A percentile compares a stretch with the other conserved stretches of the same genome.
Conservation (phyloP, 768 basidiomycete species). For the Artomyces pyxidatus region DNA sequence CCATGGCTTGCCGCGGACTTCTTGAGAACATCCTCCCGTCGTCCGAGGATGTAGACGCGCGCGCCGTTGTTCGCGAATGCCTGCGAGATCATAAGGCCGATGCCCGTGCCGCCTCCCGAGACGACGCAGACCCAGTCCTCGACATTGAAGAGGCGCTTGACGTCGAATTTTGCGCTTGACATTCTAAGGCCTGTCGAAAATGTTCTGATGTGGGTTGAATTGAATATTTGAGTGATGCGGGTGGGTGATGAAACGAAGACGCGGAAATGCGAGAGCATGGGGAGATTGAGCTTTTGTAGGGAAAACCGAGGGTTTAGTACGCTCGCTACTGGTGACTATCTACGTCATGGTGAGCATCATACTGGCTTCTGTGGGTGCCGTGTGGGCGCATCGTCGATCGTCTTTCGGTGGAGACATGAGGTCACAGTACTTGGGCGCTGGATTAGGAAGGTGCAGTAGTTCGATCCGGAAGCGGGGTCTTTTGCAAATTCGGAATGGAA, state of each 20-base stretch:
- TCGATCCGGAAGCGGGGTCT: no score
- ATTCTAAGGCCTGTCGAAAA: not conserved
- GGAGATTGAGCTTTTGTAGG: not conserved
- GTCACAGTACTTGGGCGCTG: no score
- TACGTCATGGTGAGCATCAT: no score
- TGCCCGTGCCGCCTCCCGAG: conserved; percentile 28
- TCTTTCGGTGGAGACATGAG: no score
- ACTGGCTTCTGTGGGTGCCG: no score
- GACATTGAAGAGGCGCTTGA: conserved; percentile 22
- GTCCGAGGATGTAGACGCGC: conserved; percentile 31
- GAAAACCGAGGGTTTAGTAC: no score
- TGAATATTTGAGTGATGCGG: not conserved
- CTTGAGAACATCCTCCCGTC: conserved; percentile 27
- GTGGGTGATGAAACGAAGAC: not conserved
- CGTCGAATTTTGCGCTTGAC: conserved; percentile 15
- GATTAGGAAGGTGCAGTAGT: no score
- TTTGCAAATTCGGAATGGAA: no score
- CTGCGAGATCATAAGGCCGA: conserved; percentile 36
- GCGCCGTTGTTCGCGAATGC: conserved; percentile 35
- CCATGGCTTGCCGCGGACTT: conserved; percentile 22
- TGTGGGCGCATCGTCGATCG: no score
- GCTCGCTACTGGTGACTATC: no score
- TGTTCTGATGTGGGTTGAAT: not conserved
- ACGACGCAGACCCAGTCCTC: conserved; percentile 22
- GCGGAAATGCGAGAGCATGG: not conserved